phyloP scores from a whole-genome alignment of 2,329 filamentous ascomycete genomes.

The Fusarium burgessii region DNA sequence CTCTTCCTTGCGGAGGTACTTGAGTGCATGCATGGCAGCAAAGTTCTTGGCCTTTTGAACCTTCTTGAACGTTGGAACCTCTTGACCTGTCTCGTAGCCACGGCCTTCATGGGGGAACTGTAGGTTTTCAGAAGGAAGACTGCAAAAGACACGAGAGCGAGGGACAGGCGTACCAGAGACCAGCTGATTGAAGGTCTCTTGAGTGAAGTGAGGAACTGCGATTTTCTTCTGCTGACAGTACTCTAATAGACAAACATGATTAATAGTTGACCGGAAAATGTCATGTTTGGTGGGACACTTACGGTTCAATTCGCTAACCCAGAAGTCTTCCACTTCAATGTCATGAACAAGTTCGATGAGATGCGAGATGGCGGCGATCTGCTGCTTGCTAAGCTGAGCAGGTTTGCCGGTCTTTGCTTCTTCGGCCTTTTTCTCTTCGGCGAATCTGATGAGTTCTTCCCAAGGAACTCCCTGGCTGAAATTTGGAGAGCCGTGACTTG shows the following conservation, averaged over 20 bases:
- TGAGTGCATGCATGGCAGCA: slow-evolving; percentile 60
- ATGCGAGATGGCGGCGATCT: slow-evolving; percentile 56
- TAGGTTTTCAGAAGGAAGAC: slow-evolving; percentile 32
- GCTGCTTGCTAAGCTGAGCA: slow-evolving; percentile 52
- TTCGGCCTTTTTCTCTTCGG: slow-evolving; percentile 31
- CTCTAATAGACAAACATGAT: slow-evolving; percentile 10
- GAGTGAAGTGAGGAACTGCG: slow-evolving; percentile 2
- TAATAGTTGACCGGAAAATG: neutral
- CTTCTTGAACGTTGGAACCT: slow-evolving; percentile 54
- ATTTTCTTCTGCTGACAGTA: slow-evolving; percentile 18
- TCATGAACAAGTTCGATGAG: slow-evolving; percentile 51
- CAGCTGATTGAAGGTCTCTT: slow-evolving; percentile 30
- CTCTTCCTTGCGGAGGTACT: neutral
- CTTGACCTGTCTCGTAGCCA: slow-evolving; percentile 47
- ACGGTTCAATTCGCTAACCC: slow-evolving; percentile 49
- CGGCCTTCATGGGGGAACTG: slow-evolving; percentile 50
- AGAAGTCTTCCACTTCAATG: slow-evolving; percentile 47
- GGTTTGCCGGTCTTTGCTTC: slow-evolving; percentile 41
- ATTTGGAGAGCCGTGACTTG: neutral
- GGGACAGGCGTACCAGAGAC: slow-evolving; percentile 27
- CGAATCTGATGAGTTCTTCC: slow-evolving; percentile 36
- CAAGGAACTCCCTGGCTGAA: slow-evolving; percentile 21
- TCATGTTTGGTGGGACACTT: neutral
- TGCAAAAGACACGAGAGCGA: slow-evolving; percentile 47
- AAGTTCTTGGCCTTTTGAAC: slow-evolving; percentile 68